Conservation (phyloP, 1,284 basidiomycete species). For the Stereum hirsutum region DNA sequence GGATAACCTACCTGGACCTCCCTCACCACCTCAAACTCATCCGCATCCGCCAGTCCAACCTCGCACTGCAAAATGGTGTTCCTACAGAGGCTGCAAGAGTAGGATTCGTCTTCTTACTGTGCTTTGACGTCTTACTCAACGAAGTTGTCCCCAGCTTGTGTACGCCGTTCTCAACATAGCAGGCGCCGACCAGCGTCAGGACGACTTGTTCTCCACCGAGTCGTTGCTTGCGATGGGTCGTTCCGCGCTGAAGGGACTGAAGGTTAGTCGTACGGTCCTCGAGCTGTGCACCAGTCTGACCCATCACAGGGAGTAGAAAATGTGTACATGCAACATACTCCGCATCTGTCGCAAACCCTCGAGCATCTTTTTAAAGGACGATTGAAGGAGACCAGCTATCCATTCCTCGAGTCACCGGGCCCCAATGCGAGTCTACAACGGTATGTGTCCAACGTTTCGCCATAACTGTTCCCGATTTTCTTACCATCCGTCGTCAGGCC, state of each 20-base stretch:
- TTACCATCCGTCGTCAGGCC: conserved; percentile 40
- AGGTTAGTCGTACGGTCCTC: conserved; percentile 40
- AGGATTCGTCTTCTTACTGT: conserved; percentile 15
- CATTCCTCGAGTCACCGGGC: conserved; percentile 72
- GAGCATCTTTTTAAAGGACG: conserved; percentile 86
- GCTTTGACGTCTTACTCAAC: neutral
- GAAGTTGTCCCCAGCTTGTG: conserved; percentile 54
- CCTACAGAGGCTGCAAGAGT: conserved; percentile 79
- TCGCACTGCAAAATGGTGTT: conserved; percentile 78
- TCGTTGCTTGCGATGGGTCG: conserved; percentile 92
- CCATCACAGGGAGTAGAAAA: conserved; percentile 86
- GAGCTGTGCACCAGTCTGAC: conserved; percentile 2
- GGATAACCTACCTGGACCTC: conserved; percentile 86
- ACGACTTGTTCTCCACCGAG: conserved; percentile 95
- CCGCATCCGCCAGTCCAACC: conserved; percentile 88
- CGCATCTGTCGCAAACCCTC: conserved; percentile 87
- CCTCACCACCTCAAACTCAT: conserved; percentile 93
- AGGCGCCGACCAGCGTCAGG: conserved; percentile 93
- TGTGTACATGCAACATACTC: conserved; percentile 97
- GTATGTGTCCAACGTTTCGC: conserved; percentile 25
- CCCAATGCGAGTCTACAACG: conserved; percentile 62
- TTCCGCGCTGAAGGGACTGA: conserved; percentile 91
- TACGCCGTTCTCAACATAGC: conserved; percentile 92
- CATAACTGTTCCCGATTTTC: neutral
- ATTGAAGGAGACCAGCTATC: conserved; percentile 83